phyloP scores from a whole-genome alignment of 768 basidiomycete species.

The Tricholoma sp. region DNA sequence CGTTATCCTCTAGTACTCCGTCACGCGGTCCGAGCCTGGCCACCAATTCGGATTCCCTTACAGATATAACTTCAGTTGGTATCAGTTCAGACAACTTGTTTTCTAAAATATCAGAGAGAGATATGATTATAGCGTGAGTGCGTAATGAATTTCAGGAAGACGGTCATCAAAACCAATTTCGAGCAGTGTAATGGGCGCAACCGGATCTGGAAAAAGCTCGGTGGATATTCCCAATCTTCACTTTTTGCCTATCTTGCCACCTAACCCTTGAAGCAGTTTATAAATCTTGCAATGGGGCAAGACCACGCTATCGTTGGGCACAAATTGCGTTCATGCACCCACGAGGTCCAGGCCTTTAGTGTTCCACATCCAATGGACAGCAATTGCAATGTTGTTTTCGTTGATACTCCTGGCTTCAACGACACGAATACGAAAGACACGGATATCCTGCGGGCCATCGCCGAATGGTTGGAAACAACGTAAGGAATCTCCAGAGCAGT shows the following conservation, averaged over 20 bases:
- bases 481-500: not conserved
- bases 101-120: not conserved
- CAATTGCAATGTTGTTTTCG: not conserved
- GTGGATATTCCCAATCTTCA: not conserved
- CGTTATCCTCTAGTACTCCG: not conserved
- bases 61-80: not conserved
- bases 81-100: not conserved
- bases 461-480: slow-evolving; percentile 1
- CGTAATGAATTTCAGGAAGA: not conserved
- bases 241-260: no score
- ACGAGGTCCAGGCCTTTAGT: not conserved
- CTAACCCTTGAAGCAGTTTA: not conserved
- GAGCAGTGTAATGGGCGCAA: not conserved
- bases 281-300: not conserved
- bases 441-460: not conserved
- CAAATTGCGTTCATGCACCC: not conserved
- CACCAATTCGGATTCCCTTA: not conserved
- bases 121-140: slow-evolving; percentile 1
- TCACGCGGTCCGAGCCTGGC: not conserved
- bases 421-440: not conserved
- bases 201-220: slow-evolving; percentile 3
- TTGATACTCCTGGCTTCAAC: slow-evolving; percentile 1
- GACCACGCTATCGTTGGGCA: not conserved
- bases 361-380: not conserved
- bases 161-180: not conserved